Percentiles rank a stretch among this genome's conserved stretches.
Conservation (phyloP, 2,329 filamentous ascomycete species). For the Gliomastix tumulicola region DNA sequence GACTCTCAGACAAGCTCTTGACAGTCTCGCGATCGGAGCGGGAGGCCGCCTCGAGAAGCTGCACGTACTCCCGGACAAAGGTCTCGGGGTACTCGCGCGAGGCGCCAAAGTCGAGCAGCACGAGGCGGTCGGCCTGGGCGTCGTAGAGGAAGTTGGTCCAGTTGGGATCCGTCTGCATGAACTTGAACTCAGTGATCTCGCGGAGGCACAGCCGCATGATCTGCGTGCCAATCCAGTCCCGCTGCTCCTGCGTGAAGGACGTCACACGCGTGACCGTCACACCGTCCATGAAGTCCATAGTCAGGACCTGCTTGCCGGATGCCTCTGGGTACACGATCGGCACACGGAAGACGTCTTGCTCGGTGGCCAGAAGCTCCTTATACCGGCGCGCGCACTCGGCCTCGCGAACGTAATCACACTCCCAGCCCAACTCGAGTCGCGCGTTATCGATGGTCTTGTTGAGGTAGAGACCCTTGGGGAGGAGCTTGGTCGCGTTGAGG, state of each 20-base stretch:
- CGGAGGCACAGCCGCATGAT: constrained; percentile 86
- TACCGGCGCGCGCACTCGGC: constrained; percentile 75
- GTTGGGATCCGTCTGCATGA: constrained; percentile 99
- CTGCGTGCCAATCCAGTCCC: constrained; percentile 94
- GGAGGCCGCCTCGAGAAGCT: constrained; percentile 73
- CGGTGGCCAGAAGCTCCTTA: constrained; percentile 58
- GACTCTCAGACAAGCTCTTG: constrained; percentile 59
- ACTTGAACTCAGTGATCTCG: constrained; percentile 89
- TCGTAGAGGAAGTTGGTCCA: constrained; percentile 99
- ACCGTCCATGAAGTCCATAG: constrained; percentile 87
- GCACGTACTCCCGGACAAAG: constrained; percentile 77
- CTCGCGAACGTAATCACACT: constrained; percentile 92
- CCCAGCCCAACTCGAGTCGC: constrained; percentile 85
- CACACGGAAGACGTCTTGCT: constrained; percentile 68
- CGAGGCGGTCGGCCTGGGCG: constrained; percentile 60
- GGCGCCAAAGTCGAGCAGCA: constrained; percentile 93
- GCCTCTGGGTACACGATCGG: constrained; percentile 73
- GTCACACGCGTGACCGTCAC: constrained; percentile 75
- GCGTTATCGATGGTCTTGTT: constrained; percentile 98
- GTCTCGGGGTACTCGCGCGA: constrained; percentile 74
- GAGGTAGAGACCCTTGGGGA: constrained; percentile 88
- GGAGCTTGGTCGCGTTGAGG: constrained; percentile 79
- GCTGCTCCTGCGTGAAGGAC: constrained; percentile 71
- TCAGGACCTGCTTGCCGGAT: constrained; percentile 79
- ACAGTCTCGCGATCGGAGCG: constrained; percentile 58